Evolutionary conservation across 768 basidiomycete genomes (phyloP), one percentile per base, ranked within the genome.

Genomic region (Amanita rubescens): DNA sequence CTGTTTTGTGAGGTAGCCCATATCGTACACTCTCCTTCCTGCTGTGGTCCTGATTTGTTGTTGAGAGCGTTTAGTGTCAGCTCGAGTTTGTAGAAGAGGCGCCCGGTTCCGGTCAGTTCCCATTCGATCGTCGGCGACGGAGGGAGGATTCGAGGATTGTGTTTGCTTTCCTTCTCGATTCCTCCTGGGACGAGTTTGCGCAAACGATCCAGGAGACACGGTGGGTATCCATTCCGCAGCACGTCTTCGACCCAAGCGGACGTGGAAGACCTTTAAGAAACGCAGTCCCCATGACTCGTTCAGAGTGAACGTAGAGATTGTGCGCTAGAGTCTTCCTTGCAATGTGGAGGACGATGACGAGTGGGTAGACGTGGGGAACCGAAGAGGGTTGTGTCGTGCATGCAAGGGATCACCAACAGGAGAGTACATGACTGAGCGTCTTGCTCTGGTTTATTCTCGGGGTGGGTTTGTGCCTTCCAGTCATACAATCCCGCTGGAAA

Each of bases 11-110:
- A 71, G 60, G 32, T 71, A 73, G 9, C 66, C 57, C 45, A 71
- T 65, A 47, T 72, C 65, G 49, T 72, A 74, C 0, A 70, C 69
- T 12, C 62, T 65, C n/a, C 60, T 57, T 11, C 72, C 61, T 0
- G 72, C 71, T 7, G 20, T 11, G 7, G 19, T 22, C 3, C 51
- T 19, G 3, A 25, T 34, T 37, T 19, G 27, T 11, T 32, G 39
- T 32, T 43, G 24, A 15, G 10, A 49, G 33, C n/a, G 22, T 4
- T 19, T 22, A 22, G 19, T 20, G 22, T 10, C 10, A 11, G 5
- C n/a, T 37, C n/a, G 27, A 45, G 64, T 43, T 68, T 71, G 47
- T 71, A 66, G 49, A 78, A 75, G 7, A 69, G 59, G 15, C 71
- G 65, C 14, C 67, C 68, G 25, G 69, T 62, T 6, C 63, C 59